These are phyloP conservation scores for Neurospora cerealis DNA, from an alignment of 495 filamentous ascomycete species.

Conservation along the genomic window DNA sequence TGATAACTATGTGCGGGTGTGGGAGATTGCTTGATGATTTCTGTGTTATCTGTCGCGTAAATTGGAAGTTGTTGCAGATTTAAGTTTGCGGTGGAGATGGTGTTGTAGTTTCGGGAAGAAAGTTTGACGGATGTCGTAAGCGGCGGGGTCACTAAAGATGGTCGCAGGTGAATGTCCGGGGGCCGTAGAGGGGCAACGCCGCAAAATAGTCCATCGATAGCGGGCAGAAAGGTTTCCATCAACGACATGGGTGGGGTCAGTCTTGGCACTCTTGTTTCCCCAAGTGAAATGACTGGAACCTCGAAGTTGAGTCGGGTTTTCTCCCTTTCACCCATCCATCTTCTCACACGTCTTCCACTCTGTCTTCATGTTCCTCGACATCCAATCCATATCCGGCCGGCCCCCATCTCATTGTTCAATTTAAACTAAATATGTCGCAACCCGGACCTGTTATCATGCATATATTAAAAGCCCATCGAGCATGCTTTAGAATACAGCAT, in stretches of 20 bases:
- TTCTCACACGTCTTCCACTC: background rate
- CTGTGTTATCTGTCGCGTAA: background rate
- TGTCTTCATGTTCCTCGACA: background rate
- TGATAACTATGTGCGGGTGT: background rate
- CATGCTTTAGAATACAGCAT: background rate
- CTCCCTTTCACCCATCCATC: background rate
- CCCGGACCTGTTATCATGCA: background rate
- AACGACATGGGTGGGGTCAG: background rate
- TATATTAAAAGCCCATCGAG: background rate
- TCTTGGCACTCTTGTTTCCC: background rate
- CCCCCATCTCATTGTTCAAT: background rate
- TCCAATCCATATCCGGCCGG: background rate
- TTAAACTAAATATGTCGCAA: background rate
- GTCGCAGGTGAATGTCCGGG: background rate
- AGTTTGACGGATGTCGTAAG: background rate
- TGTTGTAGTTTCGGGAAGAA: background rate
- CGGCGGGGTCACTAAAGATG: background rate
- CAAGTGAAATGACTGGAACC: background rate
- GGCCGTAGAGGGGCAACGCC: background rate
- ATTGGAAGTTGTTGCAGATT: background rate
- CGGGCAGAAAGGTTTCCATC: background rate
- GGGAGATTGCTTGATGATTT: background rate
- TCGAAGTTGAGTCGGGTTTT: background rate
- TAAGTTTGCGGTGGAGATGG: background rate
- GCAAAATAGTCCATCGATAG: background rate